A percentile compares a stretch with the other conserved stretches of the same genome.
Evolutionary conservation across 495 filamentous ascomycete genomes (phyloP).

Genomic region (Hypoxylon crocopeplum): DNA sequence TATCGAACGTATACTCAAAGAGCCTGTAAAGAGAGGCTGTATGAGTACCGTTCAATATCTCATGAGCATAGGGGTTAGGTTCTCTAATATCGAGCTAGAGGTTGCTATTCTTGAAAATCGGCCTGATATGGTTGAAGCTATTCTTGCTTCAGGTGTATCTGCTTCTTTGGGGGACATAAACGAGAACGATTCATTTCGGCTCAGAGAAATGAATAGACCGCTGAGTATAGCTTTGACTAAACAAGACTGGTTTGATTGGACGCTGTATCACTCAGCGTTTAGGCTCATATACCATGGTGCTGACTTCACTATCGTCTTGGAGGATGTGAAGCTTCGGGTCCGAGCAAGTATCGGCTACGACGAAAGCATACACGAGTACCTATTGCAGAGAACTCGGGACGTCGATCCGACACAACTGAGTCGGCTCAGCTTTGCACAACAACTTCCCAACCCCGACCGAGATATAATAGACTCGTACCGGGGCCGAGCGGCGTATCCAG

Average conservation of each 20-base stretch:
- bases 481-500: no score
- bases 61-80: neutral
- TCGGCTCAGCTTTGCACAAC: no score
- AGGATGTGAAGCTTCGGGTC: neutral
- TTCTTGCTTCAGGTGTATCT: neutral
- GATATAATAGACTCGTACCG: no score
- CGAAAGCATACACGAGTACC: neutral
- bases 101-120: neutral
- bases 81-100: neutral
- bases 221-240: neutral
- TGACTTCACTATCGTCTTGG: neutral
- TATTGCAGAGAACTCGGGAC: no score
- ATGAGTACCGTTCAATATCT: neutral
- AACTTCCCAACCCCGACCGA: no score
- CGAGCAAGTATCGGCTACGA: neutral
- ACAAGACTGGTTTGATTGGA: neutral
- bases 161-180: neutral
- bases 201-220: neutral
- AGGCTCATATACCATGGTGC: slow-evolving; percentile 12
- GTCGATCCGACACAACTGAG: no score
- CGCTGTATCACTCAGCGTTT: no score
- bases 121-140: neutral
- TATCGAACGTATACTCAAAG: neutral
- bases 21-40: neutral
- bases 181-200: no score